Conservation (phyloP, 345 rosid genomes). For the Gossypium thurberi region DNA sequence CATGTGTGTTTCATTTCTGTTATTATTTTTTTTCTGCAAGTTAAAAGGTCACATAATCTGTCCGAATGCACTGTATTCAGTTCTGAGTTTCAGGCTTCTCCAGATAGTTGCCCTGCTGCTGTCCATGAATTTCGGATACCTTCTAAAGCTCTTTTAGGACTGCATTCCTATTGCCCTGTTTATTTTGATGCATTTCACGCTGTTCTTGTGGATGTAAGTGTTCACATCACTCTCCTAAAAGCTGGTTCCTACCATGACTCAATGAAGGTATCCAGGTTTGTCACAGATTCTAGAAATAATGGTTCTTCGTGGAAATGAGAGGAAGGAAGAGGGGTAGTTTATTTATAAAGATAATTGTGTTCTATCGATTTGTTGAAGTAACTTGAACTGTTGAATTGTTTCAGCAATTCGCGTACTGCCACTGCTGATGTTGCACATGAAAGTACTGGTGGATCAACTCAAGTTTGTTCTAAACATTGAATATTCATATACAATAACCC, state of each 20-base stretch:
- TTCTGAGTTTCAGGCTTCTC: conserved; percentile 37
- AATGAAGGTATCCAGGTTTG: conserved; percentile 58
- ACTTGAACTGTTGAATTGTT: conserved; percentile 22
- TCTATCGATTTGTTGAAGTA: conserved; percentile 12
- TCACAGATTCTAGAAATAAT: conserved; percentile 18
- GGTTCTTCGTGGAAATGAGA: not conserved
- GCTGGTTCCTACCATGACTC: conserved; percentile 38
- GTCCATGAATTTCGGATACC: conserved; percentile 88
- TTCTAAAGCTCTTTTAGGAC: conserved; percentile 79
- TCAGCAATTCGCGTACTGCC: conserved; percentile 33
- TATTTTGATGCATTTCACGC: conserved; percentile 82
- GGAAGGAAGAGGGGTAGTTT: not conserved
- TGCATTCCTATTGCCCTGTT: conserved; percentile 92
- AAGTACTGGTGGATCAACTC: conserved; percentile 38
- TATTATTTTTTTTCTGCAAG: not conserved
- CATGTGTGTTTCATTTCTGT: not conserved
- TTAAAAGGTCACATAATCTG: not conserved
- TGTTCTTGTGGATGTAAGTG: conserved; percentile 70
- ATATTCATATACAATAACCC: conserved; percentile 16
- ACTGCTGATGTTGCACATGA: conserved; percentile 33
- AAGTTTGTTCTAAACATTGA: conserved; percentile 31
- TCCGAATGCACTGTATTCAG: conserved; percentile 29
- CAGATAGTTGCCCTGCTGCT: conserved; percentile 57
- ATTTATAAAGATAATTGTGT: not conserved
- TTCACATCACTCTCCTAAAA: conserved; percentile 66